Conservation (phyloP, 2,329 filamentous ascomycete species). For the Pseudocercospora pini-densiflorae region DNA sequence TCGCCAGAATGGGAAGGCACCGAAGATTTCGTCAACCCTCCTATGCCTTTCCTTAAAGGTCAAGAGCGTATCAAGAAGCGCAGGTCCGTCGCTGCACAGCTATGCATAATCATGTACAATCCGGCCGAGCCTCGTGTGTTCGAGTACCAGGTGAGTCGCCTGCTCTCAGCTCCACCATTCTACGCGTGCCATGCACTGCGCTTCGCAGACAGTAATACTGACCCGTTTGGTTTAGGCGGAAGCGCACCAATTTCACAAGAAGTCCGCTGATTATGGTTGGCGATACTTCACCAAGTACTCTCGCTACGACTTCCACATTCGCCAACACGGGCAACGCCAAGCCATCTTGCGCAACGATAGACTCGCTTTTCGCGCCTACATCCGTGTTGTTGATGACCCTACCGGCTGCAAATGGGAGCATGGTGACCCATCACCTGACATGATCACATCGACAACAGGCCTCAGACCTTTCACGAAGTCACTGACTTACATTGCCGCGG, state of each 20-base stretch:
- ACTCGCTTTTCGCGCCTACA: slow-evolving; percentile 65
- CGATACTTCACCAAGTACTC: slow-evolving; percentile 62
- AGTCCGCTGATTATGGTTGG: slow-evolving; percentile 67
- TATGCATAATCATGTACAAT: slow-evolving; percentile 67
- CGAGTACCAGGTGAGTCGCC: slow-evolving; percentile 47
- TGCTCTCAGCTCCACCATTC: not conserved
- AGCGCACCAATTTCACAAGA: slow-evolving; percentile 62
- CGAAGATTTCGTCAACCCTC: slow-evolving; percentile 34
- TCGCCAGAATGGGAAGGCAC: slow-evolving; percentile 28
- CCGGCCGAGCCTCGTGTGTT: slow-evolving; percentile 64
- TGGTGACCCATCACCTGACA: slow-evolving; percentile 22
- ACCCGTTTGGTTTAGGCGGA: slow-evolving; percentile 44
- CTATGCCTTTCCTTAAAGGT: slow-evolving; percentile 36
- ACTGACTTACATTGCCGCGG: slow-evolving; percentile 52
- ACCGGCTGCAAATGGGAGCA: slow-evolving; percentile 67
- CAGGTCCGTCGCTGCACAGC: slow-evolving; percentile 59
- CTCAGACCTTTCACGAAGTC: slow-evolving; percentile 52
- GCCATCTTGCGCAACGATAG: slow-evolving; percentile 65
- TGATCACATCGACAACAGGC: slow-evolving; percentile 59
- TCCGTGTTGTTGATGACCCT: slow-evolving; percentile 64
- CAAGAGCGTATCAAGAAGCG: slow-evolving; percentile 42
- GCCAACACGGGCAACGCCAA: slow-evolving; percentile 62
- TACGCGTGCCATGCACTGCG: not conserved
- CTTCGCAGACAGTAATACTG: not conserved
- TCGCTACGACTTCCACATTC: slow-evolving; percentile 61